These are phyloP conservation scores for Russula emetica DNA, from an alignment of 768 basidiomycete genomes.

Conservation along the genomic window DNA sequence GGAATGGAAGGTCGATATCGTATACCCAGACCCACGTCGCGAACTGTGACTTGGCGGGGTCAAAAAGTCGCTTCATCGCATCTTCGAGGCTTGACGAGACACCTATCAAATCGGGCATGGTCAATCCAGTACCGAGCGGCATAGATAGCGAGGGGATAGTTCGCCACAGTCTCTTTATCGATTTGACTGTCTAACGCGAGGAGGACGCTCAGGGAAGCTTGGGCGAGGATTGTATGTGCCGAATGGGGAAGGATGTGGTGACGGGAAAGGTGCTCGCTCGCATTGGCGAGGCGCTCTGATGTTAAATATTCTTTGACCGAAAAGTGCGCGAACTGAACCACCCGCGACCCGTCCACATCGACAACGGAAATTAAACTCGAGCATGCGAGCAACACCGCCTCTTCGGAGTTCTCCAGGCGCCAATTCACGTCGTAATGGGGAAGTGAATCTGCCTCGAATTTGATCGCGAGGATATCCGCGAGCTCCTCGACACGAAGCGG, in stretches of 20 bases:
- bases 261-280: not conserved
- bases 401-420: not conserved
- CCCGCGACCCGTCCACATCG: too few species aligned
- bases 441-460: not conserved
- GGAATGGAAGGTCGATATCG: not conserved
- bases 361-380: not conserved
- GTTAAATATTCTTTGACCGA: not conserved
- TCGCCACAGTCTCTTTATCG: not conserved
- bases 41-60: not conserved
- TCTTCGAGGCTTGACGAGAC: not conserved
- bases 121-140: not conserved
- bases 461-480: not conserved
- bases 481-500: not conserved
- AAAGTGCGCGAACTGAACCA: not conserved
- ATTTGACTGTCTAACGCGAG: not conserved
- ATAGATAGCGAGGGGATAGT: not conserved
- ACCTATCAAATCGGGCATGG: not conserved
- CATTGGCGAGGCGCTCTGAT: not conserved
- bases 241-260: not conserved
- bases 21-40: not conserved
- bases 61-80: not conserved
- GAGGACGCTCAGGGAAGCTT: constrained; percentile 1
- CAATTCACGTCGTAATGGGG: not conserved
- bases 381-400: not conserved
- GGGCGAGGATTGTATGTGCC: not conserved